Evolutionary conservation across 2,329 filamentous ascomycete genomes (phyloP).

Genomic region (Arthrobotrys iridis): DNA sequence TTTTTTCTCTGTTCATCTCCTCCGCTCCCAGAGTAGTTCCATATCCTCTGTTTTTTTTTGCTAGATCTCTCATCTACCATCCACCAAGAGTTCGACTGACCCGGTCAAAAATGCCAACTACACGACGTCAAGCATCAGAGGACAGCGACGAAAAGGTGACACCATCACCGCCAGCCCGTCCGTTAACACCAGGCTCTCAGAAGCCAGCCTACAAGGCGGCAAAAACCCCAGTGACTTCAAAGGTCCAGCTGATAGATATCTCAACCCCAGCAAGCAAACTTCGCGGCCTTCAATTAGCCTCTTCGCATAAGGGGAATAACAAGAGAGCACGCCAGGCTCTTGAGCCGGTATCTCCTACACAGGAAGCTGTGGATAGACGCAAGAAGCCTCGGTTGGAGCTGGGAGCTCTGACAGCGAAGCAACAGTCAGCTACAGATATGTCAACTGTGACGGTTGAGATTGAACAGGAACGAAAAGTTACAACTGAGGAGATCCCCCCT

Average conservation of each 20-base stretch:
- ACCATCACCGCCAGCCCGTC: not conserved
- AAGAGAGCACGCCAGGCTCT: too few species aligned
- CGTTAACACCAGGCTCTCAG: slow-evolving; percentile 1
- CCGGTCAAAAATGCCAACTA: not conserved
- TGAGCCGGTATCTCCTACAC: not conserved
- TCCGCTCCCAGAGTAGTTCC: too few species aligned
- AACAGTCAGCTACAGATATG: too few species aligned
- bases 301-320: too few species aligned
- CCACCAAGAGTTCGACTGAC: too few species aligned
- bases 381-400: not conserved
- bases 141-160: not conserved
- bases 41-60: too few species aligned
- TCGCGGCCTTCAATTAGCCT: not conserved
- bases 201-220: slow-evolving; percentile 1
- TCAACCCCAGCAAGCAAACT: not conserved
- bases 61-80: too few species aligned
- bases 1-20: too few species aligned
- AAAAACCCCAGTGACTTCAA: not conserved
- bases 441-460: too few species aligned
- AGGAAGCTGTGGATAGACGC: not conserved
- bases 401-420: not conserved
- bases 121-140: not conserved
- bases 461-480: too few species aligned
- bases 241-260: not conserved
- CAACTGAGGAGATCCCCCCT: too few species aligned